These are phyloP conservation scores for Rhizopus stolonifer DNA, from an alignment of 371 early-diverging fungal species.

Conservation along the genomic window DNA sequence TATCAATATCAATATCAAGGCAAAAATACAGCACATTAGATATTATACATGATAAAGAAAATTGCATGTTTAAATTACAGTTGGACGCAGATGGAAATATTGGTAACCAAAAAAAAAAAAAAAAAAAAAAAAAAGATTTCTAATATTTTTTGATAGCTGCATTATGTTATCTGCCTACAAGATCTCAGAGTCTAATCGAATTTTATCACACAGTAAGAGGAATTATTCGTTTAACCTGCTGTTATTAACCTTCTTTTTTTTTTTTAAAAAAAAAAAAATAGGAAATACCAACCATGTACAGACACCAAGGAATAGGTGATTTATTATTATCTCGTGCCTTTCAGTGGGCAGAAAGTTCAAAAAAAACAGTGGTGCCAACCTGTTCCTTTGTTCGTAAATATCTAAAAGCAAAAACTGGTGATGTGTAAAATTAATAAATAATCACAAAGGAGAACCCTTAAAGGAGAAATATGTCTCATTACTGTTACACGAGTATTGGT, in stretches of 20 bases:
- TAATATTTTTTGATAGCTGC: no score
- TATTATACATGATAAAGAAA: constrained; percentile 22
- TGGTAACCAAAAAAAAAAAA: constrained; percentile 10
- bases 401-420: constrained; percentile 12
- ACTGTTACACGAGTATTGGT: no score
- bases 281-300: constrained; percentile 29
- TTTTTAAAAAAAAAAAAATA: constrained; percentile 2
- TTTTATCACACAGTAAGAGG: constrained; percentile 24
- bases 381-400: constrained; percentile 30
- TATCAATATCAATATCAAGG: no score
- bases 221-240: background rate
- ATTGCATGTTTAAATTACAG: constrained; percentile 26
- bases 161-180: constrained; percentile 30
- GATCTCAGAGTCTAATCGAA: constrained; percentile 23
- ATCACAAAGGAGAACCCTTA: no score
- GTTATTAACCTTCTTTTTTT: background rate
- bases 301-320: constrained; percentile 30
- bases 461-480: no score
- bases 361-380: constrained; percentile 23
- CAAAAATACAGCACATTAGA: background rate
- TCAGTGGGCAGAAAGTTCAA: constrained; percentile 25
- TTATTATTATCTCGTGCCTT: constrained; percentile 24
- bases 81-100: constrained; percentile 21
- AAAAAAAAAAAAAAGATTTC: background rate
- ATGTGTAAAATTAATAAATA: background rate